These are phyloP conservation scores for Fusarium sp. DNA, from an alignment of 2,329 filamentous ascomycete genomes.

Conservation along the genomic window DNA sequence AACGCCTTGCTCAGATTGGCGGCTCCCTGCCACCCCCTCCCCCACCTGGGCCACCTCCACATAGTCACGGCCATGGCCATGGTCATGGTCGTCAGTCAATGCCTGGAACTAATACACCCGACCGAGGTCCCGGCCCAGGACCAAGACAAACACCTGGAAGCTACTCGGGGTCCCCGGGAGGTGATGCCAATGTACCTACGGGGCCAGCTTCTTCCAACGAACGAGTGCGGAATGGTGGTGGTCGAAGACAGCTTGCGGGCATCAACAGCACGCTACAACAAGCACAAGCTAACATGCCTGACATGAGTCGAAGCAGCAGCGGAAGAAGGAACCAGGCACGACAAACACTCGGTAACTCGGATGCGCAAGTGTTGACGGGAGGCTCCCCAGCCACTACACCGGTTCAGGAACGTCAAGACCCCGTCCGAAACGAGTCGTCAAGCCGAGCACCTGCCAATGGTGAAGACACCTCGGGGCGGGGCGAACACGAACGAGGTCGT, in stretches of 20 bases:
- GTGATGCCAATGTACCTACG: slow-evolving; percentile 48
- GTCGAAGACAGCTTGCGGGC: slow-evolving; percentile 64
- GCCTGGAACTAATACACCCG: slow-evolving; percentile 45
- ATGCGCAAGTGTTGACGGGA: slow-evolving; percentile 65
- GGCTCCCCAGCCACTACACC: slow-evolving; percentile 62
- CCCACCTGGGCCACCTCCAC: slow-evolving; percentile 46
- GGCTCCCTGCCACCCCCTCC: slow-evolving; percentile 46
- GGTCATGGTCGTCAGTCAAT: slow-evolving; percentile 47
- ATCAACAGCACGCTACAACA: slow-evolving; percentile 68
- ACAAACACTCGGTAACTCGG: slow-evolving; percentile 60
- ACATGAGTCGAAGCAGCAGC: slow-evolving; percentile 49
- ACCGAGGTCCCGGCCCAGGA: slow-evolving; percentile 41
- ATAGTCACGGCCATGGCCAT: slow-evolving; percentile 29
- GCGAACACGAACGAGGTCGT: slow-evolving; percentile 55
- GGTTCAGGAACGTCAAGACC: slow-evolving; percentile 58
- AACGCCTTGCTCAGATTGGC: slow-evolving; percentile 60
- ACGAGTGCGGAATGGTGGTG: slow-evolving; percentile 50
- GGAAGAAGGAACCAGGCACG: slow-evolving; percentile 49
- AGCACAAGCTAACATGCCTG: slow-evolving; percentile 56
- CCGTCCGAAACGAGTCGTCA: slow-evolving; percentile 51
- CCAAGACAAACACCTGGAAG: slow-evolving; percentile 40
- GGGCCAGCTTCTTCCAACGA: slow-evolving; percentile 51
- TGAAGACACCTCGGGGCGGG: slow-evolving; percentile 45
- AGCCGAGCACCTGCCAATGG: slow-evolving; percentile 48
- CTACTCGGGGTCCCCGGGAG: slow-evolving; percentile 37